Conservation (phyloP, 768 basidiomycete genomes). For the Scleroderma citrinum region DNA sequence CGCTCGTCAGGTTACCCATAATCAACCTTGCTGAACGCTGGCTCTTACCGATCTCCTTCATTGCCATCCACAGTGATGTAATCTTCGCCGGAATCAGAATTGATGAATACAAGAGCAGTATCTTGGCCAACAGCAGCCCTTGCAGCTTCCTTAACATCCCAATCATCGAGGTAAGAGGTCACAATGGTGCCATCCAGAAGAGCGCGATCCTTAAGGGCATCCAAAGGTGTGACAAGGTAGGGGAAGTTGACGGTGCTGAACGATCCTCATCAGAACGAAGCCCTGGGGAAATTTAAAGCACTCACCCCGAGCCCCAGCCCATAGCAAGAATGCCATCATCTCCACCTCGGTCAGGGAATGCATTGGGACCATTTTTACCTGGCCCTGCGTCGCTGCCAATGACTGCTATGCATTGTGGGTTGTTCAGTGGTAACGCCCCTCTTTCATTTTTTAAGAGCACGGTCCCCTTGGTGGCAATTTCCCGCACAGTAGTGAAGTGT, state of each 20-base stretch:
- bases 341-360: conserved; percentile 53
- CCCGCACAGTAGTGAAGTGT: conserved; percentile 60
- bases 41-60: conserved; percentile 56
- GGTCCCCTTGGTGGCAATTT: conserved; percentile 68
- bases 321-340: conserved; percentile 70
- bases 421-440: conserved; percentile 48
- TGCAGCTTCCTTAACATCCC: conserved; percentile 44
- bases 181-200: conserved; percentile 53
- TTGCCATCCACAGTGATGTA: conserved; percentile 81
- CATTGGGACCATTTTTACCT: conserved; percentile 56
- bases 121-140: conserved; percentile 42
- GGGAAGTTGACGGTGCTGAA: conserved; percentile 60
- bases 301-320: conserved; percentile 80
- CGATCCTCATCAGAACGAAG: neutral
- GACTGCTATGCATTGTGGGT: conserved; percentile 47
- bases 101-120: conserved; percentile 68
- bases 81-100: conserved; percentile 71
- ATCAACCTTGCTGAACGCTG: neutral
- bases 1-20: too few relatives aligned
- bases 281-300: neutral
- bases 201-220: conserved; percentile 67
- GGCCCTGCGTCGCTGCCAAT: conserved; percentile 59
- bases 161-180: conserved; percentile 62
- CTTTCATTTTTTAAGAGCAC: conserved; percentile 71
- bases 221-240: conserved; percentile 70